These are phyloP conservation scores for Entonaema liquescens DNA, from an alignment of 495 filamentous ascomycete genomes.

Conservation along the genomic window DNA sequence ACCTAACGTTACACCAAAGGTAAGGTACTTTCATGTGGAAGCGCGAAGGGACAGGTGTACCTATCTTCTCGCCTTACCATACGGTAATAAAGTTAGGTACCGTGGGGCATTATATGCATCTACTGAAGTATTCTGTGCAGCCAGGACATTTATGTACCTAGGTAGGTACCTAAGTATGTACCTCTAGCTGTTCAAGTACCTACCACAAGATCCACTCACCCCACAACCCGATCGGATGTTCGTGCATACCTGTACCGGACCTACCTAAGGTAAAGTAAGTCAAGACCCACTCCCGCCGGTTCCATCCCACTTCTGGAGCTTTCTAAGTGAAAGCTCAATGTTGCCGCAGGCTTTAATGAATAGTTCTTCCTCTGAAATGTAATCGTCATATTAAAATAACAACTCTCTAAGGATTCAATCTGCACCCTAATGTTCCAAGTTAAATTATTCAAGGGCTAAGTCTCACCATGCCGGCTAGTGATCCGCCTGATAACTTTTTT, in stretches of 20 bases:
- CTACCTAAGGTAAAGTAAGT: background rate
- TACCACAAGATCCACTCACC: no score
- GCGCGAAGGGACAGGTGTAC: background rate
- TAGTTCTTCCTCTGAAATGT: background rate
- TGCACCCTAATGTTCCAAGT: background rate
- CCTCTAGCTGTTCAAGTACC: slow-evolving; percentile 4
- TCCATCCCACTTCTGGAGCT: slow-evolving; percentile 24
- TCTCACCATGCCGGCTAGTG: slow-evolving; percentile 29
- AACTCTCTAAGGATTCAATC: background rate
- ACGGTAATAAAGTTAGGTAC: background rate
- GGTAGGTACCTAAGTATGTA: background rate
- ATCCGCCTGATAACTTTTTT: slow-evolving; percentile 49
- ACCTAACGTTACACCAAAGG: background rate
- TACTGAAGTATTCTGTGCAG: background rate
- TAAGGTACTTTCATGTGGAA: background rate
- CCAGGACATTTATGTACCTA: no score
- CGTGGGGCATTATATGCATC: background rate
- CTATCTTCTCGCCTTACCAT: background rate
- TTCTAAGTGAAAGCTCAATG: slow-evolving; percentile 10
- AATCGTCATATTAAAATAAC: background rate
- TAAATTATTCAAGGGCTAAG: background rate
- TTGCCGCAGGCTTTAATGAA: background rate
- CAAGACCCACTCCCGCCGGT: background rate
- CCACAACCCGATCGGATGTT: no score
- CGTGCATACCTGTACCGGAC: background rate